Conservation (phyloP, 352 stramenopile genomes). For the Globisporangium alternatum region DNA sequence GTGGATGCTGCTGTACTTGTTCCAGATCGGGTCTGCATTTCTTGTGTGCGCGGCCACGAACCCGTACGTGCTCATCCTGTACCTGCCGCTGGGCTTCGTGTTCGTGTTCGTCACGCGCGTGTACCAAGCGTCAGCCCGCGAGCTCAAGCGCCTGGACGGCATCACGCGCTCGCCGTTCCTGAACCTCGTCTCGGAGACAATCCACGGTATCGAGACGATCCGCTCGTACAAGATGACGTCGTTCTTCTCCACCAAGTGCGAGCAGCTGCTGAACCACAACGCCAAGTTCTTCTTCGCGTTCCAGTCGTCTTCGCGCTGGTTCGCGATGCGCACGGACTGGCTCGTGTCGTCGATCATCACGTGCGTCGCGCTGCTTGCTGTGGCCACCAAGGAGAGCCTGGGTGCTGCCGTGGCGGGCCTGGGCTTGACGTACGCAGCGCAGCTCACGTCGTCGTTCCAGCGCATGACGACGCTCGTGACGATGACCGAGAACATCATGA, state of each 20-base stretch:
- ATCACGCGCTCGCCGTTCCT: constrained; percentile 87
- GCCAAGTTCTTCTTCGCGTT: constrained; percentile 36
- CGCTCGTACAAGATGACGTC: constrained; percentile 36
- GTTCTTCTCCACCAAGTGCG: constrained; percentile 11
- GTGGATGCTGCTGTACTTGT: constrained; percentile 45
- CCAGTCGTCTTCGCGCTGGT: constrained; percentile 27
- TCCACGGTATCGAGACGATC: constrained; percentile 91
- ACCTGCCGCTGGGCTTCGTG: constrained; percentile 36
- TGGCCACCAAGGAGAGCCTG: constrained; percentile 19
- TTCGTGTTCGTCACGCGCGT: constrained; percentile 61
- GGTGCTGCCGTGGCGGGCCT: constrained; percentile 60
- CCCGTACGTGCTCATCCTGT: constrained; percentile 51
- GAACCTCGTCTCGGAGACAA: constrained; percentile 85
- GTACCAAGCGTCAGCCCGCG: constrained; percentile 61
- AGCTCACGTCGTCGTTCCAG: constrained; percentile 87
- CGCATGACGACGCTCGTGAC: constrained; percentile 87
- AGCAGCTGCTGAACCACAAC: constrained; percentile 34
- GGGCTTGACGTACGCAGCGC: constrained; percentile 85
- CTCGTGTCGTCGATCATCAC: constrained; percentile 27
- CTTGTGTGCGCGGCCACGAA: constrained; percentile 45
- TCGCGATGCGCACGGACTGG: constrained; percentile 42
- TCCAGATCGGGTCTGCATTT: constrained; percentile 34
- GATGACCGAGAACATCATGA: constrained; percentile 92
- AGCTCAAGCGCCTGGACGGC: constrained; percentile 93
- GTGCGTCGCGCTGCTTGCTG: constrained; percentile 24